Percentiles rank a stretch among this genome's conserved stretches.
phyloP scores from a whole-genome alignment of 345 rosid genomes.

The Durio zibethinus region DNA sequence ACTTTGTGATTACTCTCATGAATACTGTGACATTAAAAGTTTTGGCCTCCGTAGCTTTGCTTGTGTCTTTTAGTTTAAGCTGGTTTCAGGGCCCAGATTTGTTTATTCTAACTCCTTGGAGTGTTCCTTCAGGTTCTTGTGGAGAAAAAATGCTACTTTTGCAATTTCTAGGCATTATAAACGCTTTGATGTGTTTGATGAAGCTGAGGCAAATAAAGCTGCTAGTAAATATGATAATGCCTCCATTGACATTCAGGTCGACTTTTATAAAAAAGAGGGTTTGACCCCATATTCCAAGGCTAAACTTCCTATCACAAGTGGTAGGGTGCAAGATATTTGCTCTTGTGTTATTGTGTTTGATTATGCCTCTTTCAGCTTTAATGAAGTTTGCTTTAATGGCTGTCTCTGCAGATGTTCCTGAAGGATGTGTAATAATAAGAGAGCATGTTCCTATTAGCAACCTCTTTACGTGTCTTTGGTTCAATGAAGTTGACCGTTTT shows the following conservation, averaged over 20 bases:
- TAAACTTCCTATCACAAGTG: slow-evolving; percentile 90
- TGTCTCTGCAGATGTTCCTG: slow-evolving; percentile 87
- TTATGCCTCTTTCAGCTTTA: neutral
- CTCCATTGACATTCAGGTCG: slow-evolving; percentile 86
- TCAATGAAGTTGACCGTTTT: slow-evolving; percentile 94
- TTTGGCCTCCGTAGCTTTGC: neutral
- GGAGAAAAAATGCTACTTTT: slow-evolving; percentile 93
- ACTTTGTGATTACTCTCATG: neutral
- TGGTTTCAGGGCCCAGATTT: neutral
- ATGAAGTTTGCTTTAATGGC: slow-evolving; percentile 6
- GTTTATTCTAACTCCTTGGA: neutral
- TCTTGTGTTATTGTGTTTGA: neutral
- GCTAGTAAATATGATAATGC: slow-evolving; percentile 91
- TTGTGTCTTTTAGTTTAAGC: neutral
- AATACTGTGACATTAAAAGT: neutral
- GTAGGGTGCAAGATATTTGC: slow-evolving; percentile 38
- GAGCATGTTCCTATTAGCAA: slow-evolving; percentile 94
- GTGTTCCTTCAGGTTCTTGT: slow-evolving; percentile 66
- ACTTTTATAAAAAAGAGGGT: slow-evolving; percentile 88
- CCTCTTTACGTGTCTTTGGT: slow-evolving; percentile 95
- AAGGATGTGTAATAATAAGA: slow-evolving; percentile 93
- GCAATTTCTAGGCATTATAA: slow-evolving; percentile 92
- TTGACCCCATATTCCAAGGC: slow-evolving; percentile 78
- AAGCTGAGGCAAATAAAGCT: slow-evolving; percentile 99
- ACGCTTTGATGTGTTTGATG: slow-evolving; percentile 80